Conservation (phyloP, 2,329 filamentous ascomycete genomes). For the Blastomyces silverae region DNA sequence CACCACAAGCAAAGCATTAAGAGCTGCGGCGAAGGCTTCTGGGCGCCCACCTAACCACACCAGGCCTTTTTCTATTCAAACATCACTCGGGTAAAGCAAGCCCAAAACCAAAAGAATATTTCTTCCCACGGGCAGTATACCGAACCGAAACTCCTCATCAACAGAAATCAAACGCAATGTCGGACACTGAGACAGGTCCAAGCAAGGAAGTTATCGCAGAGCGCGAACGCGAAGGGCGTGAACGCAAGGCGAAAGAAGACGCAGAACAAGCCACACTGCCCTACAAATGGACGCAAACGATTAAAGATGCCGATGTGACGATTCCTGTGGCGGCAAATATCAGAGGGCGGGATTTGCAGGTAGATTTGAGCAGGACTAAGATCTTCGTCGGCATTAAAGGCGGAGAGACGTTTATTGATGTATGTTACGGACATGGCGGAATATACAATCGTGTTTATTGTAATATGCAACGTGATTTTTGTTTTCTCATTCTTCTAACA, state of each 20-base stretch:
- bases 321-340: conserved; percentile 72
- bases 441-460: background rate
- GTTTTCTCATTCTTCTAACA: too few relatives aligned
- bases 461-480: too few relatives aligned
- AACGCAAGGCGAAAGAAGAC: conserved; percentile 62
- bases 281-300: conserved; percentile 96
- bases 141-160: background rate
- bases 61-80: background rate
- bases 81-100: background rate
- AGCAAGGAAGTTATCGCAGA: conserved; percentile 32
- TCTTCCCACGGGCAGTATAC: background rate
- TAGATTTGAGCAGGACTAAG: conserved; percentile 72
- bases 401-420: conserved; percentile 73
- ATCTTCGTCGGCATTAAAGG: conserved; percentile 81
- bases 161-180: conserved; percentile 24
- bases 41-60: background rate
- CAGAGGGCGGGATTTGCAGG: conserved; percentile 74
- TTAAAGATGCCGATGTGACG: conserved; percentile 75
- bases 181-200: conserved; percentile 30
- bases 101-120: background rate
- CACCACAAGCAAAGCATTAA: background rate
- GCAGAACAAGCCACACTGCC: conserved; percentile 86
- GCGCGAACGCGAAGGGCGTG: conserved; percentile 51
- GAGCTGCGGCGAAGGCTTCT: background rate
- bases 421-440: conserved; percentile 40